Conservation (phyloP, 2,329 filamentous ascomycete genomes). For the Fusarium sp. region DNA sequence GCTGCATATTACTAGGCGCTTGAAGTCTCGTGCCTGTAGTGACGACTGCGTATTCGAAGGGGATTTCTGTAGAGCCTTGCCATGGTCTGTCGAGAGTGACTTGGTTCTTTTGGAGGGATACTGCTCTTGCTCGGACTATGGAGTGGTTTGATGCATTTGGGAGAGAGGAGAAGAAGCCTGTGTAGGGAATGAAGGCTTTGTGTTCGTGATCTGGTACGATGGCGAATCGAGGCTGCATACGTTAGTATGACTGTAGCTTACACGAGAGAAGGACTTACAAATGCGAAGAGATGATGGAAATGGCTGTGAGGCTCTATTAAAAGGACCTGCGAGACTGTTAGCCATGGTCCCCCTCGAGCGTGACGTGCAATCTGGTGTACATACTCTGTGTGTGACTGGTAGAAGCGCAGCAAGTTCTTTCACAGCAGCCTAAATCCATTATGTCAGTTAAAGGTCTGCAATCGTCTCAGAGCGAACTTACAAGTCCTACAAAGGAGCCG, state of each 20-base stretch:
- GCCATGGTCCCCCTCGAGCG: not conserved
- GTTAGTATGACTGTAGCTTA: not conserved
- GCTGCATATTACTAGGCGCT: constrained; percentile 41
- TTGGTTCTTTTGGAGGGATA: constrained; percentile 33
- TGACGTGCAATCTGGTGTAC: fast-evolving
- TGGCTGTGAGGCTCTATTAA: constrained; percentile 65
- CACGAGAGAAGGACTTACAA: constrained; percentile 43
- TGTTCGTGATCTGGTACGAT: constrained; percentile 59
- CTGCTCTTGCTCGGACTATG: constrained; percentile 35
- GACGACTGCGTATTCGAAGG: constrained; percentile 43
- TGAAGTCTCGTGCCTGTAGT: constrained; percentile 43
- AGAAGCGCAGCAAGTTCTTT: constrained; percentile 41
- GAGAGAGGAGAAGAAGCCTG: constrained; percentile 36
- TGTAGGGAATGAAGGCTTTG: constrained; percentile 64
- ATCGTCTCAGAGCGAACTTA: not conserved
- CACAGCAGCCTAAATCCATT: constrained; percentile 35
- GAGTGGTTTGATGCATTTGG: constrained; percentile 36
- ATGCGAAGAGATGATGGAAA: constrained; percentile 63
- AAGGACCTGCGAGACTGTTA: constrained; percentile 50
- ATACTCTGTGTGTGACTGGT: constrained; percentile 42
- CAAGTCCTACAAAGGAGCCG: constrained; percentile 46
- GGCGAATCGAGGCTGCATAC: constrained; percentile 56
- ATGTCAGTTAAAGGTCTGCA: not conserved
- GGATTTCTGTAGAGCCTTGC: constrained; percentile 41
- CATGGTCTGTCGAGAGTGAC: constrained; percentile 41